Percentiles rank a stretch among this genome's conserved stretches.
phyloP scores from a whole-genome alignment of 768 basidiomycete genomes.

The Termitomyces sp. region DNA sequence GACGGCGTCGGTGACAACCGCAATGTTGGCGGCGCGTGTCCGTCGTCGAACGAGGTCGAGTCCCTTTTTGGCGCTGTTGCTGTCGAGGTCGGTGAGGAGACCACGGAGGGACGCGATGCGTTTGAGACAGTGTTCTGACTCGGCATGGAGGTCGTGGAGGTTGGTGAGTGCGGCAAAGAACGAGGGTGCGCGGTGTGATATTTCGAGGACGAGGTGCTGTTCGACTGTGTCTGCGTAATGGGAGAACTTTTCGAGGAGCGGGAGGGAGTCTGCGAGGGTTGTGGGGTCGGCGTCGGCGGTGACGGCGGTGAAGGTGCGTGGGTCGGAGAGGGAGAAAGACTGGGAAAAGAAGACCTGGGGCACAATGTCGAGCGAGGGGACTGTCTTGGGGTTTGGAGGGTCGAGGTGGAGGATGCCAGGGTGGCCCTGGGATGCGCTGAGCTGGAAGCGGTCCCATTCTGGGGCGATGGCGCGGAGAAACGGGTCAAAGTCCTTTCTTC shows the following conservation, averaged over 20 bases:
- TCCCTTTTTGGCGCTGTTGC: constrained; percentile 75
- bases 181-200: constrained; percentile 83
- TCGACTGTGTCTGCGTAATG: constrained; percentile 93
- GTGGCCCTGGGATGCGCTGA: constrained; percentile 35
- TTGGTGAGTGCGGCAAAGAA: constrained; percentile 98
- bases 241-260: constrained; percentile 85
- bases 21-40: constrained; percentile 58
- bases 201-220: constrained; percentile 91
- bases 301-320: constrained; percentile 73
- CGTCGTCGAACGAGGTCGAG: constrained; percentile 71
- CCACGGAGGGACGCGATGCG: constrained; percentile 72
- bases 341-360: constrained; percentile 80
- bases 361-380: constrained; percentile 74
- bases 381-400: constrained; percentile 31
- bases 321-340: constrained; percentile 79
- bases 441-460: constrained; percentile 78
- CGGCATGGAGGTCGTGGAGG: constrained; percentile 87
- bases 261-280: constrained; percentile 63
- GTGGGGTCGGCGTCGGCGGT: constrained; percentile 61
- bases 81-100: constrained; percentile 74
- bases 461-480: constrained; percentile 71
- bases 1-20: constrained; percentile 58
- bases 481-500: constrained; percentile 79
- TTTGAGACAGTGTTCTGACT: constrained; percentile 79
- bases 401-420: constrained; percentile 38